Evolutionary conservation across 1,284 basidiomycete genomes (phyloP).

Genomic region (Tilletia walkeri): DNA sequence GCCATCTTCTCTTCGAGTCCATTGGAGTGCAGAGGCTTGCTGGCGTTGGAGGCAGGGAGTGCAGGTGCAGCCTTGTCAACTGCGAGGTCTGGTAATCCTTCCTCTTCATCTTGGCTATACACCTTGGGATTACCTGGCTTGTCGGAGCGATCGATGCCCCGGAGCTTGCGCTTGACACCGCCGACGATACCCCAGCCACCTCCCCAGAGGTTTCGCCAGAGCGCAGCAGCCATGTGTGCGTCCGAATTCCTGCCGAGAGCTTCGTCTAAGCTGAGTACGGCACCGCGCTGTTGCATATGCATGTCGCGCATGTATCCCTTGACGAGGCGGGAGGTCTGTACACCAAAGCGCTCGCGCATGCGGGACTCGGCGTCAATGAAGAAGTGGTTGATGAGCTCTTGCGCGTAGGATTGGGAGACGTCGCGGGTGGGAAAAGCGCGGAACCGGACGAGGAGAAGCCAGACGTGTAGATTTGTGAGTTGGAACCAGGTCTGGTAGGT

Average conservation of each 20-base stretch:
- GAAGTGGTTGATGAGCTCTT: slow-evolving; percentile 89
- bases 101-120: slow-evolving; percentile 22
- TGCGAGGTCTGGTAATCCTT: slow-evolving; percentile 22
- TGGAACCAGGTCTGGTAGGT: slow-evolving; percentile 99
- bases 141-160: slow-evolving; percentile 36
- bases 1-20: not conserved
- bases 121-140: slow-evolving; percentile 14
- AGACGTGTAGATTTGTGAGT: slow-evolving; percentile 86
- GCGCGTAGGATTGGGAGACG: slow-evolving; percentile 66
- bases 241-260: slow-evolving; percentile 59
- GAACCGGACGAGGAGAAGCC: slow-evolving; percentile 82
- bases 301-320: slow-evolving; percentile 83
- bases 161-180: slow-evolving; percentile 55
- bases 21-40: not conserved
- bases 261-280: slow-evolving; percentile 71
- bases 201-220: slow-evolving; percentile 86
- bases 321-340: slow-evolving; percentile 71
- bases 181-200: slow-evolving; percentile 58
- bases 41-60: not conserved
- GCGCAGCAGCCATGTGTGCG: slow-evolving; percentile 67
- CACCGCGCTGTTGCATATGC: slow-evolving; percentile 87
- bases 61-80: slow-evolving; percentile 15
- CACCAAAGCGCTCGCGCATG: slow-evolving; percentile 74
- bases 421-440: slow-evolving; percentile 73
- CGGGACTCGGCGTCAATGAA: slow-evolving; percentile 92